Evolutionary conservation across 768 basidiomycete genomes (phyloP).

Genomic region (Suillus lakei): DNA sequence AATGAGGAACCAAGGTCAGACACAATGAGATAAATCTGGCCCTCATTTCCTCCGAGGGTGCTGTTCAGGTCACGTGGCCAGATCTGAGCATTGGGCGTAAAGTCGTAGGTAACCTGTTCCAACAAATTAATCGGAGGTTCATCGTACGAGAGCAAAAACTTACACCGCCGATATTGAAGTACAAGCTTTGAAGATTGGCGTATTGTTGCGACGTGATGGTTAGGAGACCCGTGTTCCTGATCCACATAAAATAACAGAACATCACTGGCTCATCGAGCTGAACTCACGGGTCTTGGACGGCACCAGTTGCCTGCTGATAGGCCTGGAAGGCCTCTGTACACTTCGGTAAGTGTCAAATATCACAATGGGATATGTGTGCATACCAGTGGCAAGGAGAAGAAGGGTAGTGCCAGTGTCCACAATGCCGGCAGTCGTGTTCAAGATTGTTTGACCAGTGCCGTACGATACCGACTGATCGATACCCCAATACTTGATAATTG

Average conservation of each 20-base stretch:
- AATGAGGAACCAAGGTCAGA: constrained; percentile 54
- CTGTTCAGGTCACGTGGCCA: constrained; percentile 69
- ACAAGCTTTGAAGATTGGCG: constrained; percentile 21
- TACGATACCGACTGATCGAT: constrained; percentile 41
- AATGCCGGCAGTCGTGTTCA: constrained; percentile 42
- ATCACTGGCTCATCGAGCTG: background rate
- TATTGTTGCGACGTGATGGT: constrained; percentile 24
- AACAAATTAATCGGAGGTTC: background rate
- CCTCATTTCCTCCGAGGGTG: constrained; percentile 55
- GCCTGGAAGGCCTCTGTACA: constrained; percentile 55
- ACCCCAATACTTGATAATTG: constrained; percentile 43
- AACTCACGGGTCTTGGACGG: constrained; percentile 50
- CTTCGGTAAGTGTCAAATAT: constrained; percentile 4
- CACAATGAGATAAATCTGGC: constrained; percentile 61
- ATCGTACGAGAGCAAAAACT: constrained; percentile 5
- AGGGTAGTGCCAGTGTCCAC: constrained; percentile 55
- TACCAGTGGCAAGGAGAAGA: constrained; percentile 49
- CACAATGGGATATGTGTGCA: background rate
- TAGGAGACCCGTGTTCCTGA: constrained; percentile 24
- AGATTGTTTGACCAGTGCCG: constrained; percentile 33
- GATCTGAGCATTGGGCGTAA: constrained; percentile 70
- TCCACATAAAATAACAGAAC: background rate
- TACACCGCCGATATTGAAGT: constrained; percentile 33
- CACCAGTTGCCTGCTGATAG: constrained; percentile 60
- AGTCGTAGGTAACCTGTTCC: constrained; percentile 50